Evolutionary conservation across 148 eudicot genomes (phyloP), one percentile per base, ranked within the genome.

Genomic region (Dysphania ambrosioides): DNA sequence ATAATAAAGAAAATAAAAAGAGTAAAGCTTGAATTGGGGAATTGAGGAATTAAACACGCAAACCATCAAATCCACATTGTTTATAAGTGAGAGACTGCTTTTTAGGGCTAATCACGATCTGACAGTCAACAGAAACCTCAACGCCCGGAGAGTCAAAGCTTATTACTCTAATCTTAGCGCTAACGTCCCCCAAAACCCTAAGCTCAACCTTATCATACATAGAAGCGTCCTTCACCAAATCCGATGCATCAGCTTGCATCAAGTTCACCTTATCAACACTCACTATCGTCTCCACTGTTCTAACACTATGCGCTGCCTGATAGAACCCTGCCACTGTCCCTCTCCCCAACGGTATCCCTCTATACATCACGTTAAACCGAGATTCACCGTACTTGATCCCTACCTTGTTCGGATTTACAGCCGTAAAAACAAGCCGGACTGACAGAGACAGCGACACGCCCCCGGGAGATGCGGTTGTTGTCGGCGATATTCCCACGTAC

Each of bases 11-110:
- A n/a, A n/a, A n/a, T n/a, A n/a, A n/a, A n/a, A n/a, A n/a, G n/a
- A n/a, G n/a, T n/a, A n/a, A n/a, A n/a, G n/a, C n/a, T n/a, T n/a
- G n/a, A n/a, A n/a, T n/a, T n/a, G n/a, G n/a, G n/a, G n/a, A n/a
- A n/a, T n/a, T n/a, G n/a, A n/a, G n/a, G n/a, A 73, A 38, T 23
- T 86, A 94, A 55, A 94, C 90, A 74, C 87, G 88, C 2, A 94
- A 70, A 0, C 98, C 98, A 81, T 88, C 95, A 42, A 94, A 88
- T 16, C 98, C 98, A 68, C 98, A 94, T 73, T 87, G 96, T 82
- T 94, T 94, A 83, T 85, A 79, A 8, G 88, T 90, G 24, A 94
- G 85, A 59, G 88, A 40, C 66, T 94, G 93, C 77, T 86, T 94
- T 70, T 80, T 87, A 35, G 98, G 98, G 72, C 97, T 94, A 41